Base-by-base conservation (phyloP, 1,284 basidiomycete species). In the Heterobasidion occidentale region DNA sequence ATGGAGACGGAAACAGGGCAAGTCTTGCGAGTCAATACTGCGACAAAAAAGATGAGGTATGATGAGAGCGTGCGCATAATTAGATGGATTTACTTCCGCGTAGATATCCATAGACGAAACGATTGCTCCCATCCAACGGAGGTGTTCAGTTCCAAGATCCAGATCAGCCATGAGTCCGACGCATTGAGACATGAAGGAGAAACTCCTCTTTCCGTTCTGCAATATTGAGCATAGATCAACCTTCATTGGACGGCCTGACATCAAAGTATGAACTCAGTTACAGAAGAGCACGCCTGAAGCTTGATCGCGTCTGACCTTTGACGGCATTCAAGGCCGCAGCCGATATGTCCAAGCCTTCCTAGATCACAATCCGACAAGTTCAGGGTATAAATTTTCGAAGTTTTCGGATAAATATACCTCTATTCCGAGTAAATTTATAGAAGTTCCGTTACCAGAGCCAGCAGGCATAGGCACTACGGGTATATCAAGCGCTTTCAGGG, bases 161-260 rank as follows among this genome's bases (percentile, higher is more conserved):
- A 95, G 64, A 64, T 98, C 94, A 9, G 95, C 93, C 84, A 97
- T 92, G 36, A 99, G 77, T 0, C 96, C 96, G 17, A 94, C 70
- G 0, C 91, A 84, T 68, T 92, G 88, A 0, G 91, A 87, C 76
- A 98, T 85, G 77, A 94, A 98, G 9, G 91, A 92, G 64, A 93
- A 82, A n/a, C 78, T 78, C n/a, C 78, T 75, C 60, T 78, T 81
- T 52, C 77, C 80, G 7, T 78, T 76, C 64, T 94, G 90, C 0
- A 78, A 84, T 44, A 97, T 71, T 0, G 90, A 90, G 67, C 90
- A 92, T 27, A 97, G 67, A 68, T 98, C 94, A 33, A 90, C 76
- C 50, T 84, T 77, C 79, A 96, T 86, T 0, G 80, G 79, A 44
- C 74, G 78, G 54, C 90, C 83, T 88, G 63, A 9, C 11, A 42